phyloP scores from a whole-genome alignment of 805 yeast species.

The Dipodascus geniculatus region DNA sequence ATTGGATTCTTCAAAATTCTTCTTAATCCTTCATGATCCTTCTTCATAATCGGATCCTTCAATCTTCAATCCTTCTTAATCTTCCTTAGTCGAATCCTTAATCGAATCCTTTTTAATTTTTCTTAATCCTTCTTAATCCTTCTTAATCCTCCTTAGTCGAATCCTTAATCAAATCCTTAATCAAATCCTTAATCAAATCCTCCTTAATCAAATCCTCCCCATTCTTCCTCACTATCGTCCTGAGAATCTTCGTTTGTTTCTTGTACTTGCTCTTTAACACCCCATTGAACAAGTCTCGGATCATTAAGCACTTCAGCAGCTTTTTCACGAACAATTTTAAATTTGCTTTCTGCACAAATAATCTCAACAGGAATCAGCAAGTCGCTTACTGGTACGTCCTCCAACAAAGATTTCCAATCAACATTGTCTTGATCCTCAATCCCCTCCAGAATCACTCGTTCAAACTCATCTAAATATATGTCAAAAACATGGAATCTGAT shows the following conservation, averaged over 20 bases:
- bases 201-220: conserved; percentile 27
- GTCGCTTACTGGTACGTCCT: conserved; percentile 38
- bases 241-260: conserved; percentile 21
- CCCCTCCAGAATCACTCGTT: conserved; percentile 43
- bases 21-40: too few relatives aligned
- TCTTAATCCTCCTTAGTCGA: too few relatives aligned
- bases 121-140: too few relatives aligned
- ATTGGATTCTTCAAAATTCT: too few relatives aligned
- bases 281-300: conserved; percentile 54
- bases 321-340: conserved; percentile 55
- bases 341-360: conserved; percentile 35
- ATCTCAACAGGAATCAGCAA: conserved; percentile 51
- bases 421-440: conserved; percentile 23
- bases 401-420: conserved; percentile 15
- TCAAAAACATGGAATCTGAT: conserved; percentile 79
- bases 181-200: too few relatives aligned
- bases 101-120: too few relatives aligned
- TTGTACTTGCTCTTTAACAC: conserved; percentile 21
- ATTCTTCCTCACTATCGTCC: conserved; percentile 24
- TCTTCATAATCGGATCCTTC: too few relatives aligned
- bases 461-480: conserved; percentile 75
- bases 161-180: too few relatives aligned
- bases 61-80: too few relatives aligned
- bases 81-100: too few relatives aligned
- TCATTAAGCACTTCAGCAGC: conserved; percentile 60